Percentiles rank a stretch among this genome's conserved stretches.
These are phyloP conservation scores for Backusella parvicylindrica DNA, from an alignment of 192 early-diverging fungal species.

Conservation along the genomic window DNA sequence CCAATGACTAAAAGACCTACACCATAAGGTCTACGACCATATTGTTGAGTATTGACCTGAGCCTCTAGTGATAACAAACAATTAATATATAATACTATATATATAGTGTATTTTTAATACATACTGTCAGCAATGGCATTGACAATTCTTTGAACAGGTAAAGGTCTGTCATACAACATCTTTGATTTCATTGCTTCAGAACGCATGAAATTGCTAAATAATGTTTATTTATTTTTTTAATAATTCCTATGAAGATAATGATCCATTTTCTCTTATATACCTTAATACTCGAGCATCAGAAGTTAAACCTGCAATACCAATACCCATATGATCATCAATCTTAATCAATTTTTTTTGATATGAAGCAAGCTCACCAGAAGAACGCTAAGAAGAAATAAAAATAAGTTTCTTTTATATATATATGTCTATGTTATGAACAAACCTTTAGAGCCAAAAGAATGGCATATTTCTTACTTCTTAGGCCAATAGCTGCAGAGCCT, in stretches of 20 bases:
- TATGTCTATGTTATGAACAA: too few species aligned
- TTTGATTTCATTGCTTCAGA: conserved; percentile 89
- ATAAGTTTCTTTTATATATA: neutral
- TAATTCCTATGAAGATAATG: too few species aligned
- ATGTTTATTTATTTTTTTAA: too few species aligned
- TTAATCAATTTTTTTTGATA: conserved; percentile 95
- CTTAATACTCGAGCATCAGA: conserved; percentile 96
- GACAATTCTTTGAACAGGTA: conserved; percentile 85
- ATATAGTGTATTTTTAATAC: too few species aligned
- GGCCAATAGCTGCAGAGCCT: conserved; percentile 92
- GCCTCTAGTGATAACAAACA: too few species aligned
- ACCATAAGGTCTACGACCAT: conserved; percentile 94
- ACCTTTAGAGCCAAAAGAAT: conserved; percentile 88
- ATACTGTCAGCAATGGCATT: conserved; percentile 82
- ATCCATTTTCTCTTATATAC: conserved; percentile 46
- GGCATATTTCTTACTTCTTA: conserved; percentile 80
- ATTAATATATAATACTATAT: too few species aligned
- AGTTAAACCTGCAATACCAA: conserved; percentile 93
- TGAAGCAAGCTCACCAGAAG: conserved; percentile 90
- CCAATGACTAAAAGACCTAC: conserved; percentile 93
- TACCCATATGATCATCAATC: conserved; percentile 94
- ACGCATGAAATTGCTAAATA: conserved; percentile 89
- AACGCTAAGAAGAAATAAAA: conserved; percentile 58
- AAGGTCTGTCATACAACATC: conserved; percentile 81
- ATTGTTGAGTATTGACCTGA: conserved; percentile 95